Evolutionary conservation across 2,329 filamentous ascomycete genomes (phyloP).

Genomic region (Ophiocordyceps polyrhachis-furcata): DNA sequence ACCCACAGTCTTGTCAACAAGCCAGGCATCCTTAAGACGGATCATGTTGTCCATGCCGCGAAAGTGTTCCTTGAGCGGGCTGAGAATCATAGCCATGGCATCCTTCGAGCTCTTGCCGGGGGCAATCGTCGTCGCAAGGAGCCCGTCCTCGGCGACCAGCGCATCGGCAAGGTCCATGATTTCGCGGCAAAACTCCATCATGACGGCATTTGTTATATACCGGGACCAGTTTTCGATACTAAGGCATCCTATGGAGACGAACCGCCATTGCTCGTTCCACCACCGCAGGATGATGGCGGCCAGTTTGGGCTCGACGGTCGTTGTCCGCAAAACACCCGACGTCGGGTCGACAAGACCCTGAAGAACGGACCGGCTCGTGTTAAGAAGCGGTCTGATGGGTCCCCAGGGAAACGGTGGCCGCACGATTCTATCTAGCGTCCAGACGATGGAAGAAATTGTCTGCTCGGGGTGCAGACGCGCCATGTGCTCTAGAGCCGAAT

Average conservation of each 20-base stretch:
- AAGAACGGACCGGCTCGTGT: conserved; percentile 37
- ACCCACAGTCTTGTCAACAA: conserved; percentile 64
- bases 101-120: conserved; percentile 16
- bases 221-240: conserved; percentile 73
- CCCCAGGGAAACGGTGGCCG: conserved; percentile 28
- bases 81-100: conserved; percentile 20
- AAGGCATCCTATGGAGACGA: conserved; percentile 61
- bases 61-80: conserved; percentile 24
- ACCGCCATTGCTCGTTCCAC: conserved; percentile 74
- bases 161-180: conserved; percentile 85
- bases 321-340: conserved; percentile 35
- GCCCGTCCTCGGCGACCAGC: conserved; percentile 66
- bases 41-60: conserved; percentile 75
- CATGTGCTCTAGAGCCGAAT: conserved; percentile 19
- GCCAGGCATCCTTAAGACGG: conserved; percentile 69
- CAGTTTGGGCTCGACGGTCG: conserved; percentile 39
- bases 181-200: conserved; percentile 88
- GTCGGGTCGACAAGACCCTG: conserved; percentile 36
- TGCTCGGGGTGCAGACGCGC: conserved; percentile 20
- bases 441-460: conserved; percentile 25
- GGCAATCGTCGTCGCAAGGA: conserved; percentile 51
- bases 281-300: conserved; percentile 50
- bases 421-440: conserved; percentile 16
- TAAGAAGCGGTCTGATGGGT: conserved; percentile 37
- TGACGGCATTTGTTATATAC: conserved; percentile 51